These are phyloP conservation scores for Mortierella sp. DNA, from an alignment of 371 early-diverging fungal species.

Conservation along the genomic window DNA sequence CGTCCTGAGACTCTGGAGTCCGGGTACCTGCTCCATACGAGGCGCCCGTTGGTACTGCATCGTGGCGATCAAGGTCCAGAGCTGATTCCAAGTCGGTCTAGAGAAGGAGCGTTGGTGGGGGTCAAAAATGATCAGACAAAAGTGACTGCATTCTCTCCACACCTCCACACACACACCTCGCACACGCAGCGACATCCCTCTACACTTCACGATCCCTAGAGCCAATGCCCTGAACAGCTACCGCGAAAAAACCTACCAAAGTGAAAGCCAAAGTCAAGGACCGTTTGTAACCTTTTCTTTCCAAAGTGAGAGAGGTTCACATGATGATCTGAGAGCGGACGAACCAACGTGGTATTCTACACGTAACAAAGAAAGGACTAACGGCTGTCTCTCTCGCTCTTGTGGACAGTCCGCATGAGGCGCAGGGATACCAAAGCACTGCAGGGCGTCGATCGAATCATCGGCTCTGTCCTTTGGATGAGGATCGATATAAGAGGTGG, in stretches of 20 bases:
- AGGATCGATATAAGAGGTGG: slow-evolving; percentile 85
- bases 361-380: too few relatives aligned
- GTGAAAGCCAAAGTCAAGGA: slow-evolving; percentile 95
- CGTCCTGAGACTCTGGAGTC: too few relatives aligned
- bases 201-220: slow-evolving; percentile 57
- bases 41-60: slow-evolving; percentile 44
- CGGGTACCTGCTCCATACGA: slow-evolving; percentile 38
- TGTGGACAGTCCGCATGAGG: slow-evolving; percentile 83
- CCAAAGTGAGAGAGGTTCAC: too few relatives aligned
- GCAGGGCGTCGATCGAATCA: slow-evolving; percentile 98
- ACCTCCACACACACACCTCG: too few relatives aligned
- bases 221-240: slow-evolving; percentile 86
- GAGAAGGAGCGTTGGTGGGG: too few relatives aligned
- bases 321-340: too few relatives aligned
- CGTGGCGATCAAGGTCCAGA: too few relatives aligned
- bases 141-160: too few relatives aligned
- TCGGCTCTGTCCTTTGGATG: slow-evolving; percentile 98
- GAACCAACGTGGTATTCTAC: too few relatives aligned
- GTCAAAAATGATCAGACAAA: too few relatives aligned
- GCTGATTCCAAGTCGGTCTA: too few relatives aligned
- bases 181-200: slow-evolving; percentile 3
- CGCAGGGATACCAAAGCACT: slow-evolving; percentile 94
- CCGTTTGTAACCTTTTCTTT: neutral
- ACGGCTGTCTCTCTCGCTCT: too few relatives aligned
- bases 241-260: slow-evolving; percentile 92